Evolutionary conservation across 2,329 filamentous ascomycete species (phyloP).

Genomic region (Fusarium torulosum): DNA sequence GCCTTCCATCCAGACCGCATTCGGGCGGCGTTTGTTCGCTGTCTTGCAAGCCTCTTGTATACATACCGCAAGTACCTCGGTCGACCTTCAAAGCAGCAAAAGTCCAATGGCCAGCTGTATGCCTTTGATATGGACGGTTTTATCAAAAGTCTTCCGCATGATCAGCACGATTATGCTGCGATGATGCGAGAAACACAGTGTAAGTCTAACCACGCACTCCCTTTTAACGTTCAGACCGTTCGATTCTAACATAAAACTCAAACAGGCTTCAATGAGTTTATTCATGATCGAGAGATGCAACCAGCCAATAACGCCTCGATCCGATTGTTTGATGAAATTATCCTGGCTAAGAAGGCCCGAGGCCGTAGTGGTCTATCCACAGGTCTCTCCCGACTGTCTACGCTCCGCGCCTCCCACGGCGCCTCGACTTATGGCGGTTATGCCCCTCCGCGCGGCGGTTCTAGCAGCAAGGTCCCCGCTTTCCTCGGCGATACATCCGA

Average conservation of each 20-base stretch:
- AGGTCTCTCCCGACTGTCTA: constrained; percentile 72
- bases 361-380: constrained; percentile 75
- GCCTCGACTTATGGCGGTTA: constrained; percentile 58
- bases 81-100: constrained; percentile 71
- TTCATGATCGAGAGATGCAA: constrained; percentile 81
- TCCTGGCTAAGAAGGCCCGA: constrained; percentile 79
- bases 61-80: constrained; percentile 74
- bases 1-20: constrained; percentile 73
- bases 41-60: constrained; percentile 74
- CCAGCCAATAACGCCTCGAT: constrained; percentile 72
- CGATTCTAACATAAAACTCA: constrained; percentile 23
- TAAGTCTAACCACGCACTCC: constrained; percentile 53
- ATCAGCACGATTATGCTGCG: constrained; percentile 72
- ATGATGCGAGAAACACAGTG: constrained; percentile 77
- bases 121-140: constrained; percentile 76
- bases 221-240: neutral
- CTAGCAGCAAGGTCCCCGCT: constrained; percentile 60
- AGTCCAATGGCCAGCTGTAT: constrained; percentile 69
- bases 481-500: constrained; percentile 81
- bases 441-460: constrained; percentile 51
- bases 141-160: constrained; percentile 72
- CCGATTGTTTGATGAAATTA: constrained; percentile 86
- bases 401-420: constrained; percentile 69
- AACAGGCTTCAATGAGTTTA: constrained; percentile 80
- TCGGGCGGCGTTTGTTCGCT: constrained; percentile 73